Evolutionary conservation across 805 yeast genomes (phyloP).

Genomic region (Saccharomycopsis sp.): DNA sequence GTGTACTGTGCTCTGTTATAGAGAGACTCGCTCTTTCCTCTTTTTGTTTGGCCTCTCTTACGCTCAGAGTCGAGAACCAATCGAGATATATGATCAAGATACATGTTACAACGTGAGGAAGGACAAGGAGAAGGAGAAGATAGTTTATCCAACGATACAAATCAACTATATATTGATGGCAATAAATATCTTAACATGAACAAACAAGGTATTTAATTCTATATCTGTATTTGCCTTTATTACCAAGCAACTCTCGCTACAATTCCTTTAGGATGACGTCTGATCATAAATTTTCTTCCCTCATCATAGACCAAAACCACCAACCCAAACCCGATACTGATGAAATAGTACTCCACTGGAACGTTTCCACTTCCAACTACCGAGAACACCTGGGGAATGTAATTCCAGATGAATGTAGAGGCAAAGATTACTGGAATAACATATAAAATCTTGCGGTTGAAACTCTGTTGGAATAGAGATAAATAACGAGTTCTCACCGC

Average conservation of each 20-base stretch:
- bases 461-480: slow-evolving; percentile 37
- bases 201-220: too few relatives aligned
- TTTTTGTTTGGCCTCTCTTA: too few relatives aligned
- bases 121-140: not conserved
- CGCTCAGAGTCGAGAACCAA: too few relatives aligned
- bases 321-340: slow-evolving; percentile 40
- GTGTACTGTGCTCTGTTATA: too few relatives aligned
- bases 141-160: too few relatives aligned
- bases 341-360: slow-evolving; percentile 41
- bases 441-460: slow-evolving; percentile 31
- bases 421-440: slow-evolving; percentile 32
- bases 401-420: slow-evolving; percentile 37
- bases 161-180: too few relatives aligned
- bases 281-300: slow-evolving; percentile 31
- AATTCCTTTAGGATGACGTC: slow-evolving; percentile 34
- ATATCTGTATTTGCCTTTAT: too few relatives aligned
- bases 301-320: slow-evolving; percentile 39
- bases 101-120: not conserved
- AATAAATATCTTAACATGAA: too few relatives aligned
- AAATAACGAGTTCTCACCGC: slow-evolving; percentile 37
- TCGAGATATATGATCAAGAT: too few relatives aligned
- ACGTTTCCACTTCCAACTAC: slow-evolving; percentile 33
- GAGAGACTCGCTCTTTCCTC: too few relatives aligned
- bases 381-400: slow-evolving; percentile 35
- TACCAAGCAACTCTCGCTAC: slow-evolving; percentile 40